A percentile compares a stretch with the other conserved stretches of the same genome.
Conservation (phyloP, 2,329 filamentous ascomycete species). For the Cryphonectria naterciae region DNA sequence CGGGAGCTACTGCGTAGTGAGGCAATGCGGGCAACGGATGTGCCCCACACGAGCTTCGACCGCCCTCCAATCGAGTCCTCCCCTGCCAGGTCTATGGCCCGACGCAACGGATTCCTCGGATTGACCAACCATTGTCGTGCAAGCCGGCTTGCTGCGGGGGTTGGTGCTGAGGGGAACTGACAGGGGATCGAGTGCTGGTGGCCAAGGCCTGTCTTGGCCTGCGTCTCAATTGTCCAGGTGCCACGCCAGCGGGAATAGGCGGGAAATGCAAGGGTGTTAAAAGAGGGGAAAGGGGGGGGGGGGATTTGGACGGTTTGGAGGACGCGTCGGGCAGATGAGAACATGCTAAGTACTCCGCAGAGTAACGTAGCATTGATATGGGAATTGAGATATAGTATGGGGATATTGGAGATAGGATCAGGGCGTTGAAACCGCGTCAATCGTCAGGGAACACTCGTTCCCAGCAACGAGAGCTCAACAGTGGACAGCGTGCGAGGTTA, state of each 20-base stretch:
- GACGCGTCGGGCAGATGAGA: background rate
- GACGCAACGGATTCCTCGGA: constrained; percentile 4
- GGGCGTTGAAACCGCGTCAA: background rate
- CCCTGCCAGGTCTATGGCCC: background rate
- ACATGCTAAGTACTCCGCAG: background rate
- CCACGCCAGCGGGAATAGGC: background rate
- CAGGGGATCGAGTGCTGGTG: background rate
- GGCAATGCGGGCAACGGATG: background rate
- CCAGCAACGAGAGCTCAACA: no score
- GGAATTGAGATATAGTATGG: background rate
- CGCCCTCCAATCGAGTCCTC: background rate
- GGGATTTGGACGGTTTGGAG: background rate
- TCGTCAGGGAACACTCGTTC: background rate
- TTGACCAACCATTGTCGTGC: background rate
- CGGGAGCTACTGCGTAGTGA: background rate
- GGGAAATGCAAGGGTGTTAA: background rate
- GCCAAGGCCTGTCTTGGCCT: background rate
- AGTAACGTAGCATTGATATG: constrained; percentile 1
- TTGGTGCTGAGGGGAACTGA: background rate
- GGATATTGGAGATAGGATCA: background rate
- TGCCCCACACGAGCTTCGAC: constrained; percentile 19
- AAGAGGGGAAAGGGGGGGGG: background rate
- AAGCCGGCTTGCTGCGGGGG: constrained; percentile 11
- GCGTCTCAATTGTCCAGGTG: background rate
- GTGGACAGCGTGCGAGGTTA: background rate